These are phyloP conservation scores for Furcasterigmium furcatum DNA, from an alignment of 2,329 filamentous ascomycete genomes.

Conservation along the genomic window DNA sequence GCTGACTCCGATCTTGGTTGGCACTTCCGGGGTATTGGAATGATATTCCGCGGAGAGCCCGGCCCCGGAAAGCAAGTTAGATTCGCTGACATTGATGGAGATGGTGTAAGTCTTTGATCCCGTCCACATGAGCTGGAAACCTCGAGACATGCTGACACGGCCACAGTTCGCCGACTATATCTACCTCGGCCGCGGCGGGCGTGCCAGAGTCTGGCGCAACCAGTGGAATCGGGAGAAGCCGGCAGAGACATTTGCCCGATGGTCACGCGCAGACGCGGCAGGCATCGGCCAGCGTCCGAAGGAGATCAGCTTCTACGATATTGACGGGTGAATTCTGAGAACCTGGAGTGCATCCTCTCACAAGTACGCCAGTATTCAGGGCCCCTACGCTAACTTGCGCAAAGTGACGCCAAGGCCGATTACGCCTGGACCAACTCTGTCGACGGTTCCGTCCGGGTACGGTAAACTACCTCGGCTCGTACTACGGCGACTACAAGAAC, in stretches of 20 bases:
- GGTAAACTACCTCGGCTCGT: constrained; percentile 7
- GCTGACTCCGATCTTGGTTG: too few relatives aligned
- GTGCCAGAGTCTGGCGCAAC: constrained; percentile 11
- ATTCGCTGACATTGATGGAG: constrained; percentile 17
- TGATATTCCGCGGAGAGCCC: too few relatives aligned
- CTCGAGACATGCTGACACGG: background rate
- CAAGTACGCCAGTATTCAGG: too few relatives aligned
- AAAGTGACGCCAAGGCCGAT: constrained; percentile 13
- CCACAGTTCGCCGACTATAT: constrained; percentile 12
- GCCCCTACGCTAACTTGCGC: too few relatives aligned
- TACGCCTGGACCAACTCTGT: constrained; percentile 14
- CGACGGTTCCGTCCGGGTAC: constrained; percentile 10
- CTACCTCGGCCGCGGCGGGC: constrained; percentile 6
- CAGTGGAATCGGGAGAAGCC: background rate
- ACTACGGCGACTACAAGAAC: constrained; percentile 4
- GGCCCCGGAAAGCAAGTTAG: constrained; percentile 12
- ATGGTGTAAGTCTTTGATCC: constrained; percentile 11
- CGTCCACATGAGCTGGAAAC: background rate
- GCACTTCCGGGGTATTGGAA: too few relatives aligned
- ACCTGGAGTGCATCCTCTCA: too few relatives aligned
- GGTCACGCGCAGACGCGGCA: constrained; percentile 8
- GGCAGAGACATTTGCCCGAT: background rate
- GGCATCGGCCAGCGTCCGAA: constrained; percentile 12
- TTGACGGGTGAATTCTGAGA: constrained; percentile 8
- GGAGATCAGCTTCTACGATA: constrained; percentile 15